A percentile compares a stretch with the other conserved stretches of the same genome.
phyloP scores from a whole-genome alignment of 805 yeast species.

The Candida pseudofarinosa region DNA sequence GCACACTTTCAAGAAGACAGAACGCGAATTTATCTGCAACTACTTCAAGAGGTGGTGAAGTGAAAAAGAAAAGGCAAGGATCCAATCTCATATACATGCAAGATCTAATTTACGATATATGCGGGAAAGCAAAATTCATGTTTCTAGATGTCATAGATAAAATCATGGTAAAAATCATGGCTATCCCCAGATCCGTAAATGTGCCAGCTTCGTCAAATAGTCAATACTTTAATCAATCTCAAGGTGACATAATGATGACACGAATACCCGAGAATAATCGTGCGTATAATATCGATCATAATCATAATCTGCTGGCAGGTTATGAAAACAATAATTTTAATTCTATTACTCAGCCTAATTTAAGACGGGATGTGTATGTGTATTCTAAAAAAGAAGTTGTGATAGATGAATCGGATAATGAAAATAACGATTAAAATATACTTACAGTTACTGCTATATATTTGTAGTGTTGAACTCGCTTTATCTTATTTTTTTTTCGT shows the following conservation, averaged over 20 bases:
- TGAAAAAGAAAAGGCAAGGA: not conserved
- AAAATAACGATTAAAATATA: conserved; percentile 4
- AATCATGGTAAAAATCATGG: conserved; percentile 54
- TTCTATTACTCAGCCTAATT: conserved; percentile 3
- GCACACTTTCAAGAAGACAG: not conserved
- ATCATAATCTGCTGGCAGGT: not conserved
- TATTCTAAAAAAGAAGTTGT: conserved; percentile 36
- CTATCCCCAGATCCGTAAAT: conserved; percentile 50
- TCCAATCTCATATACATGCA: not conserved
- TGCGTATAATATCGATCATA: not conserved
- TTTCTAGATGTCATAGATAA: conserved; percentile 47
- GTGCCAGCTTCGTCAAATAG: conserved; percentile 17
- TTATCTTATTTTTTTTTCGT: conserved; percentile 26
- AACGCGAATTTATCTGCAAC: too few relatives aligned
- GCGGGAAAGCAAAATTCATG: conserved; percentile 26
- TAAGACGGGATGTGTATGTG: conserved; percentile 33
- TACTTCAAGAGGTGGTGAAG: not conserved
- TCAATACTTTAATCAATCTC: not conserved
- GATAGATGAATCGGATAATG: conserved; percentile 22
- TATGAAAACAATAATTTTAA: not conserved
- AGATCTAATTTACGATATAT: conserved; percentile 1
- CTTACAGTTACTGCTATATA: not conserved
- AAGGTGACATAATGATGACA: not conserved
- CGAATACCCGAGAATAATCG: not conserved
- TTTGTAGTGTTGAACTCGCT: not conserved